Evolutionary conservation across 495 filamentous ascomycete species (phyloP).

Genomic region (Tricharina praecox): DNA sequence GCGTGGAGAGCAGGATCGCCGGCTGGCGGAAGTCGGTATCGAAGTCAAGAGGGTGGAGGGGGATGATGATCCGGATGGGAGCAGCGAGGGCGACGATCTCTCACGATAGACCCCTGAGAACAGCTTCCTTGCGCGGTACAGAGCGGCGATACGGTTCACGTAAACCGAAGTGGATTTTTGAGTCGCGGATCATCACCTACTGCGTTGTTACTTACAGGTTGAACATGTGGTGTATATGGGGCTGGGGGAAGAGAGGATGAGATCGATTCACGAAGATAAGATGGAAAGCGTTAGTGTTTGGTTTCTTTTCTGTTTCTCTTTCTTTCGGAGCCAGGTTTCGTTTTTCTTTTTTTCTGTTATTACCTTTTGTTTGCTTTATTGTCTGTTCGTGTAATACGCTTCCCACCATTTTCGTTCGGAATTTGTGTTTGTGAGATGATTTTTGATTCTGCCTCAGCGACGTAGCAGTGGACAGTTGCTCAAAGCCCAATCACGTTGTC

Average conservation of each 20-base stretch:
- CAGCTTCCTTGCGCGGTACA: too few relatives aligned
- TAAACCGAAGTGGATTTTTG: neutral
- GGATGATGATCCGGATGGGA: slow-evolving; percentile 37
- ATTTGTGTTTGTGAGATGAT: neutral
- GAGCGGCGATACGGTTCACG: too few relatives aligned
- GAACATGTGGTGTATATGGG: neutral
- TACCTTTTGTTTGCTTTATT: neutral
- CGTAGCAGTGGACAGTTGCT: neutral
- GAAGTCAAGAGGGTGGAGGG: slow-evolving; percentile 40
- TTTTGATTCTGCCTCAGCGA: too few relatives aligned
- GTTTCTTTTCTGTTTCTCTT: neutral
- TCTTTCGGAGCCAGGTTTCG: slow-evolving; percentile 2
- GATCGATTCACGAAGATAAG: neutral
- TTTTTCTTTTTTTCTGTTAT: neutral
- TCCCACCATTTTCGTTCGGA: neutral
- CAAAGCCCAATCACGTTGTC: neutral
- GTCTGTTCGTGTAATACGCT: neutral
- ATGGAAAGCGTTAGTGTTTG: neutral
- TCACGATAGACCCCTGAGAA: slow-evolving; percentile 1
- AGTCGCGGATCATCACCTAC: too few relatives aligned
- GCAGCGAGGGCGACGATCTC: slow-evolving; percentile 31
- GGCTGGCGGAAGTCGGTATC: slow-evolving; percentile 40
- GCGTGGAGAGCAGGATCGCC: slow-evolving; percentile 59
- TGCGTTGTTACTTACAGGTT: neutral
- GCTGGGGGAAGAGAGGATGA: neutral